Conservation (phyloP, 305 asterid species). For the Fraxinus nigra region DNA sequence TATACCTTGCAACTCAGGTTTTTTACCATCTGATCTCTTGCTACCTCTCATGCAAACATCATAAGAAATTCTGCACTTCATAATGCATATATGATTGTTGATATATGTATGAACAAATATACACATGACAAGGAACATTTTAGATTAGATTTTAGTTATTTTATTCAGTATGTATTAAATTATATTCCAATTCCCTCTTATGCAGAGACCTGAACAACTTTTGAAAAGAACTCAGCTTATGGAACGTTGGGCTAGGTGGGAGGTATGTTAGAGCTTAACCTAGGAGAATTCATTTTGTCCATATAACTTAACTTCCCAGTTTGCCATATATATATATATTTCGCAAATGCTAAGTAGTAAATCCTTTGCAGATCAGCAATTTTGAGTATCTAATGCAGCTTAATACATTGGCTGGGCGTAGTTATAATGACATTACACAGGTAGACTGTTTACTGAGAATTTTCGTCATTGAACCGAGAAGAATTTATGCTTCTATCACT, state of each 20-base stretch:
- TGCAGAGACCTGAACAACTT: slow-evolving; percentile 98
- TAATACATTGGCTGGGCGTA: slow-evolving; percentile 96
- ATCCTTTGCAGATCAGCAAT: slow-evolving; percentile 86
- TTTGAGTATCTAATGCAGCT: slow-evolving; percentile 98
- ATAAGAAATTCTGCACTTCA: slow-evolving; percentile 8
- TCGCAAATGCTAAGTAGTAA: slow-evolving; percentile 21
- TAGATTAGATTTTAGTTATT: slow-evolving; percentile 19
- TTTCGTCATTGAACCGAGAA: slow-evolving; percentile 19
- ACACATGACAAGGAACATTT: slow-evolving; percentile 15
- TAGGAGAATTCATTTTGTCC: slow-evolving; percentile 11
- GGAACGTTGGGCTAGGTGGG: slow-evolving; percentile 99
- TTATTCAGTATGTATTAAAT: slow-evolving; percentile 17
- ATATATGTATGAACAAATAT: slow-evolving; percentile 13
- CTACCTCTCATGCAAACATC: slow-evolving; percentile 23
- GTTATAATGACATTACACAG: slow-evolving; percentile 97
- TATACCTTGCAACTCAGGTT: slow-evolving; percentile 99
- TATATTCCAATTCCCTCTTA: slow-evolving; percentile 29
- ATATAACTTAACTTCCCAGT: slow-evolving; percentile 8
- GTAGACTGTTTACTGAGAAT: slow-evolving; percentile 35
- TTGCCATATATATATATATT: neutral
- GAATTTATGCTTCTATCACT: slow-evolving; percentile 18
- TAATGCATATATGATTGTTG: slow-evolving; percentile 17
- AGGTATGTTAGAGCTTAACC: slow-evolving; percentile 59
- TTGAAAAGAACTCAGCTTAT: slow-evolving; percentile 94
- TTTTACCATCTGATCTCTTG: slow-evolving; percentile 25